Base-by-base conservation (phyloP, 1,284 basidiomycete genomes). In the Wallemia hederae region DNA sequence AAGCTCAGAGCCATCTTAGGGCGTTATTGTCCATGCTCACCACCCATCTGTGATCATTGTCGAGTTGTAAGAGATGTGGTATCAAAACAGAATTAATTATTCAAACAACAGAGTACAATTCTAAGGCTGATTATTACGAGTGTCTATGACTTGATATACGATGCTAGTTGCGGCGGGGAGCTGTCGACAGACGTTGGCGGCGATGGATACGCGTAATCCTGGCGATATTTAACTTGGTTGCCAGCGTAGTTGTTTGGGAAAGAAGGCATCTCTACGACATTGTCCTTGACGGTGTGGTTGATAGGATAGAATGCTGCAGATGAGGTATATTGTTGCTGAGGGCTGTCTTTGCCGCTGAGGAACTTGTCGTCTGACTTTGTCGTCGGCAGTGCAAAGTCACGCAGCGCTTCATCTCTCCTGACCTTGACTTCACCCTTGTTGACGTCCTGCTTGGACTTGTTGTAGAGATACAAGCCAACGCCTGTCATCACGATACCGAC, bases 391-490 rank as follows among this genome's bases (percentile, higher is more conserved):
- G 79, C 74, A 66, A 85, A 69, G 34, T 85, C 82, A 61, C 79
- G 74, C 56, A 80, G 77, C 3, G 85, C 85, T 68, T 90, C 86
- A n/a, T 89, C 80, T 63, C 83, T 75, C 60, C 82, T 75, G 73
- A 88, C 77, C 71, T 82, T 83, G 70, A 82, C 83, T 75, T 96
- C 90, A 33, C 90, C 90, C 67, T 78, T 79, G 68, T 88, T 89
- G n/a, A 96, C 85, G 66, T 92, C 88, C 28, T 78, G 73, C 73
- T 96, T 98, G 59, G 89, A 83, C 60, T 80, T 79, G 74, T 98
- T 96, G 74, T 99, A 99, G 81, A 97, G 81, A 75, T 83, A 97
- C 49, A 99, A 73, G 0, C 94, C 94, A 19, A 78, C 72, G 66
- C 90, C 96, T 0, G 94, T 96, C 71, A 96, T 72, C 25, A 74